Evolutionary conservation across 192 early-diverging fungal species (phyloP), one percentile per base, ranked within the genome.

Genomic region (Spinellus fusiger): DNA sequence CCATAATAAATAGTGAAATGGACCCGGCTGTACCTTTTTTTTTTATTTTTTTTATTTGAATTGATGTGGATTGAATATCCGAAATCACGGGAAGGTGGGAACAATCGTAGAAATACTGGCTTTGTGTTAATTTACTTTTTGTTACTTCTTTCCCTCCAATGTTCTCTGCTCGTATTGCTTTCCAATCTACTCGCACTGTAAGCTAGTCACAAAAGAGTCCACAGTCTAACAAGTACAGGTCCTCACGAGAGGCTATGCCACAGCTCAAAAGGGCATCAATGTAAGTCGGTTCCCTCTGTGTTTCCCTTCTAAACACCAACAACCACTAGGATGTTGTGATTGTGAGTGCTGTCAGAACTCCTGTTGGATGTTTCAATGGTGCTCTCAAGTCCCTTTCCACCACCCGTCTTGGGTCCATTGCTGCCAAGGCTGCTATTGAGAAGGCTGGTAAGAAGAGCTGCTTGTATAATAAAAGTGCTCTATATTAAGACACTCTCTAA

Each of bases 301-400:
- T 47, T 49, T 44, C n/a, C 49, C 25, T 33, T 49, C n/a, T n/a
- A n/a, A n/a, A n/a, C n/a, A n/a, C n/a, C n/a, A n/a, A n/a, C n/a
- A n/a, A n/a, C n/a, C n/a, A n/a, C n/a, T n/a, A 83, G 81, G 76
- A 83, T 67, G 81, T 83, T 62, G 70, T 80, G 31, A 80, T 83
- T 62, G 76, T 74, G 44, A 78, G 73, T 69, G 89, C 90, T 55
- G 93, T 86, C 49, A 84, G 96, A 62, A 98, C 96, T 9, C 93
- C 96, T 32, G 91, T 96, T 49, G 96, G 91, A 16, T 79, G 85
- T 61, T 98, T 98, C 82, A 80, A 85, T 60, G 96, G 96, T 54
- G 78, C 89, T 18, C 82, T 98, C 40, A 83, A 91, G 58, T 86
- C 84, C 62, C 73, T 96, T 52, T 81, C 80, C 35, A 94, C 95